phyloP scores from a whole-genome alignment of 2,329 filamentous ascomycete genomes.

The Fusarium buxicola region DNA sequence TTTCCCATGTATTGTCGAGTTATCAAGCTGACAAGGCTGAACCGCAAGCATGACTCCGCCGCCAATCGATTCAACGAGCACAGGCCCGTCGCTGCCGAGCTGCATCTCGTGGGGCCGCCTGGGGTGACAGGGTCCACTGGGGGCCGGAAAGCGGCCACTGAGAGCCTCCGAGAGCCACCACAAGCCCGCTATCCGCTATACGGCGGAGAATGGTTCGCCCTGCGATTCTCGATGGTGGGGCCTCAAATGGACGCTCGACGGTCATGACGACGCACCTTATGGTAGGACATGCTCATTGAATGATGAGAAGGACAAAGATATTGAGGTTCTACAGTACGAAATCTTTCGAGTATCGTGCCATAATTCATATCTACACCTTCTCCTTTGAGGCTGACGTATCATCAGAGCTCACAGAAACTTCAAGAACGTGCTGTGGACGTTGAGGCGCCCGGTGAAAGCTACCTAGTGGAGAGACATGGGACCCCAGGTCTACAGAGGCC shows the following conservation, averaged over 20 bases:
- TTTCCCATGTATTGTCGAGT: constrained; percentile 10
- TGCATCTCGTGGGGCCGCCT: constrained; percentile 31
- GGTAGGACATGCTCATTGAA: constrained; percentile 7
- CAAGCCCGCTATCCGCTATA: constrained; percentile 29
- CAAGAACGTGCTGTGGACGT: constrained; percentile 4
- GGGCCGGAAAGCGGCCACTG: constrained; percentile 24
- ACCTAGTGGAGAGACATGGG: too few species aligned
- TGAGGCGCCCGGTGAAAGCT: constrained; percentile 14
- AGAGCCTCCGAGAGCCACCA: constrained; percentile 9
- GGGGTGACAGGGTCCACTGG: constrained; percentile 23
- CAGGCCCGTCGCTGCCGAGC: constrained; percentile 27
- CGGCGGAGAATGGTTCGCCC: constrained; percentile 42
- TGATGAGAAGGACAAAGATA: constrained; percentile 6
- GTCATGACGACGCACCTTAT: background rate
- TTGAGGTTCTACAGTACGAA: constrained; percentile 1
- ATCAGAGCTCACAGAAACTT: background rate
- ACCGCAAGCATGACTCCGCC: constrained; percentile 27
- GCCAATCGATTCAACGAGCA: constrained; percentile 28
- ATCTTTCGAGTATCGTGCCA: background rate
- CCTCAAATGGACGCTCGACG: constrained; percentile 25
- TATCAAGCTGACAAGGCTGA: constrained; percentile 42
- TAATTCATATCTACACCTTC: background rate
- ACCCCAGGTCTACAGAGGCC: constrained; percentile 2
- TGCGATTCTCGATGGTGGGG: constrained; percentile 29
- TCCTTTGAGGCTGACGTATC: background rate